These are phyloP conservation scores for Phyllosticta capitalensis DNA, from an alignment of 2,329 filamentous ascomycete species.

Conservation along the genomic window DNA sequence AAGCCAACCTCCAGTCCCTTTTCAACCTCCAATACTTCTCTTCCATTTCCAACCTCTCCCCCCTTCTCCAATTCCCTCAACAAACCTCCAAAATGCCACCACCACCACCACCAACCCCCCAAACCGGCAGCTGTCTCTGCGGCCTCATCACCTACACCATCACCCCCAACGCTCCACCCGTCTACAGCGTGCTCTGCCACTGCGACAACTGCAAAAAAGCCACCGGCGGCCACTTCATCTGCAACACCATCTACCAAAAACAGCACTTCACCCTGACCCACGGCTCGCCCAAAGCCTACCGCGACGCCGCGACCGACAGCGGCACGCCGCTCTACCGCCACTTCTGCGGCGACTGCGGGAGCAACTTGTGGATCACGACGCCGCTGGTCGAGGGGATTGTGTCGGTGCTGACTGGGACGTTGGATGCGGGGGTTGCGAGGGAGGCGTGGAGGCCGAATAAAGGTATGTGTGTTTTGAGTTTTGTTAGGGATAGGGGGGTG, in stretches of 20 bases:
- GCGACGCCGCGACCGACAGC: constrained; percentile 1
- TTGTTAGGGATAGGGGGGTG: no score
- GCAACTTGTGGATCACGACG: background rate
- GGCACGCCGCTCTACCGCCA: constrained; percentile 3
- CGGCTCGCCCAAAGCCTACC: background rate
- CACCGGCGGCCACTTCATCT: background rate
- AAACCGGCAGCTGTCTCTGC: constrained; percentile 3
- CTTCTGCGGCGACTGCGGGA: constrained; percentile 6
- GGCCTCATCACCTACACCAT: background rate
- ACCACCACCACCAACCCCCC: no score
- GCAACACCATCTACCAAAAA: background rate
- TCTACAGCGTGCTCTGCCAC: constrained; percentile 11
- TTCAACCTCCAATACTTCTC: no score
- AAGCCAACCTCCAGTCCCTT: no score
- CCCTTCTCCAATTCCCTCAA: background rate
- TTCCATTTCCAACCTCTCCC: background rate
- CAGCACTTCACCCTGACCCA: background rate
- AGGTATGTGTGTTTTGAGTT: background rate
- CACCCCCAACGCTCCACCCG: background rate
- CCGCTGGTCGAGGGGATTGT: background rate
- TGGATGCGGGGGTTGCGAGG: background rate
- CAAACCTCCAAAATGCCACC: background rate
- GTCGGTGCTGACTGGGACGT: background rate
- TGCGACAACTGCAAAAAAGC: constrained; percentile 5
- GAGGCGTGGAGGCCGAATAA: constrained; percentile 6